Percentiles rank a stretch among this genome's conserved stretches.
Conservation (phyloP, 1,139 yeast species). For the Komagataea norvegica region DNA sequence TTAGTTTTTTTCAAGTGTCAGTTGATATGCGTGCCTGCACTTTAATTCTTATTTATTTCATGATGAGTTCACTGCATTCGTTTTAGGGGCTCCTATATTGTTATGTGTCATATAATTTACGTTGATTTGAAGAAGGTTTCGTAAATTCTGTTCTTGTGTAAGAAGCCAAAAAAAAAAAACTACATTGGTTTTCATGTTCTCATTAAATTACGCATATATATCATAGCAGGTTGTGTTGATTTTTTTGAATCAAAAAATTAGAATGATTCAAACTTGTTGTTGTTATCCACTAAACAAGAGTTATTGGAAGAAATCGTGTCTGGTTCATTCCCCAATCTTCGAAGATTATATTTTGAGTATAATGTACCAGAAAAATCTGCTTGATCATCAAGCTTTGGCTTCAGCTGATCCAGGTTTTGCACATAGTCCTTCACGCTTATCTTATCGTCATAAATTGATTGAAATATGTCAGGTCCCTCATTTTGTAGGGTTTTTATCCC, state of each 20-base stretch:
- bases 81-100: no score
- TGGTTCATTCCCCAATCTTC: conserved; percentile 4
- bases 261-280: conserved; percentile 8
- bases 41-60: neutral
- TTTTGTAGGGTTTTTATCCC: neutral
- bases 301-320: neutral
- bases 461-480: conserved; percentile 3
- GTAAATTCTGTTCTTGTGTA: no score
- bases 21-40: neutral
- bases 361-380: conserved; percentile 12
- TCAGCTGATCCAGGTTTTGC: neutral
- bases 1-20: neutral
- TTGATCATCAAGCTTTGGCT: neutral
- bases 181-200: no score
- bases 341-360: conserved; percentile 18
- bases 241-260: neutral
- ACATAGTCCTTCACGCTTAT: neutral
- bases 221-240: no score
- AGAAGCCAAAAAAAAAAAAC: no score
- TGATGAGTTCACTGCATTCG: no score
- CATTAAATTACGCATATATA: no score
- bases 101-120: no score
- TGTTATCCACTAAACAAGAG: conserved; percentile 7
- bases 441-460: neutral
- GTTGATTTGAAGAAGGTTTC: no score